Evolutionary conservation across 164 flowering plant species (phyloP).

Genomic region (Kalanchoe fedtschenkoi): DNA sequence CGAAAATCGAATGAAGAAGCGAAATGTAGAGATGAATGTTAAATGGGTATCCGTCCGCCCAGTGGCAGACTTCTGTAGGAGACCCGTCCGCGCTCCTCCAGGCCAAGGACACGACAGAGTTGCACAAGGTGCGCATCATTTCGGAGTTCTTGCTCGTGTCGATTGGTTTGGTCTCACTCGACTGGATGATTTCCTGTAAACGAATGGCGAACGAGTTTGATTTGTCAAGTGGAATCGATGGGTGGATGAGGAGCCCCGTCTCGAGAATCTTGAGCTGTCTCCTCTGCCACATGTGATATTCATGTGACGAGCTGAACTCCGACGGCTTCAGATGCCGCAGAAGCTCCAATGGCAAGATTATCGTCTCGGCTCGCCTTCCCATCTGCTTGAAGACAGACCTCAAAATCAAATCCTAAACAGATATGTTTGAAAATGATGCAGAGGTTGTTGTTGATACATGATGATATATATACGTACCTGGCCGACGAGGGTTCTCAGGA

Average conservation of each 20-base stretch:
- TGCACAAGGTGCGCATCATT: conserved; percentile 50
- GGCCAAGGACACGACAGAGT: conserved; percentile 48
- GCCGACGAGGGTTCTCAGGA: conserved; percentile 85
- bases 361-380: conserved; percentile 80
- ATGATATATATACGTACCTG: conserved; percentile 37
- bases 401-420: background rate
- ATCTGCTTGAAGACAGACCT: conserved; percentile 22
- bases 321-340: conserved; percentile 85
- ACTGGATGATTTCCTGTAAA: conserved; percentile 40
- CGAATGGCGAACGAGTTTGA: conserved; percentile 40
- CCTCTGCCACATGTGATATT: conserved; percentile 77
- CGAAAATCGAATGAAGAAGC: conserved; percentile 67
- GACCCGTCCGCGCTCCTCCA: conserved; percentile 50
- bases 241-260: conserved; percentile 62
- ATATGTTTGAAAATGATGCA: background rate
- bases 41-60: conserved; percentile 90
- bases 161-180: conserved; percentile 35
- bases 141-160: conserved; percentile 79
- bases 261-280: conserved; percentile 76
- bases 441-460: background rate
- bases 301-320: conserved; percentile 53
- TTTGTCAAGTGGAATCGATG: conserved; percentile 47
- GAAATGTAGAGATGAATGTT: conserved; percentile 59
- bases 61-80: conserved; percentile 62
- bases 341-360: conserved; percentile 88